A percentile compares a stretch with the other conserved stretches of the same genome.
These are phyloP conservation scores for Globisporangium nunn DNA, from an alignment of 352 stramenopile species.

Conservation along the genomic window DNA sequence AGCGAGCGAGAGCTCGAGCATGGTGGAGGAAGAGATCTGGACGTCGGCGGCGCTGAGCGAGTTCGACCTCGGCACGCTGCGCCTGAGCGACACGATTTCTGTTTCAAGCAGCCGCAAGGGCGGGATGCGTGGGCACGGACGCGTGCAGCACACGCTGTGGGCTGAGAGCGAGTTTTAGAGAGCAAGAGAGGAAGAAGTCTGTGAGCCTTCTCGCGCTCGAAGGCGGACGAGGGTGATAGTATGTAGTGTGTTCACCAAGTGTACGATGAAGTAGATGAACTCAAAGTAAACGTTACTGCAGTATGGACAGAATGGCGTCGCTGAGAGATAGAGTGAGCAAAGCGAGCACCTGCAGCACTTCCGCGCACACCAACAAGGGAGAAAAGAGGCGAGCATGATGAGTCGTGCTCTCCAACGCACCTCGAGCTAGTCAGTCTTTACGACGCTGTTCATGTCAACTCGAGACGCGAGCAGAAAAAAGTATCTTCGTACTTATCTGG, in stretches of 20 bases:
- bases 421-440: no score
- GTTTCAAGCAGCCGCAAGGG: background rate
- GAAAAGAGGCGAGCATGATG: no score
- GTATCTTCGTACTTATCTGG: background rate
- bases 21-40: slow-evolving; percentile 15
- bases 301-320: no score
- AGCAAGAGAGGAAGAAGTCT: background rate
- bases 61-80: slow-evolving; percentile 12
- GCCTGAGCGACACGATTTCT: slow-evolving; percentile 5
- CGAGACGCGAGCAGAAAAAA: background rate
- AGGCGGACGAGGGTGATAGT: background rate
- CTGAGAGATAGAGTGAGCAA: no score
- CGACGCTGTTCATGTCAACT: no score
- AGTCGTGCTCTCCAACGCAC: background rate
- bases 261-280: background rate
- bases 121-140: background rate
- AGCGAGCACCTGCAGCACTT: no score
- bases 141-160: slow-evolving; percentile 3
- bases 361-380: no score
- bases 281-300: no score
- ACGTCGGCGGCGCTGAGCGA: slow-evolving; percentile 6
- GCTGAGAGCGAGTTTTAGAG: slow-evolving; percentile 12
- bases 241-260: background rate
- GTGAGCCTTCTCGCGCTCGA: background rate
- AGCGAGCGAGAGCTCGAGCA: slow-evolving; percentile 7